phyloP scores from a whole-genome alignment of 257 asterid species.

The Solanum paucissectum region DNA sequence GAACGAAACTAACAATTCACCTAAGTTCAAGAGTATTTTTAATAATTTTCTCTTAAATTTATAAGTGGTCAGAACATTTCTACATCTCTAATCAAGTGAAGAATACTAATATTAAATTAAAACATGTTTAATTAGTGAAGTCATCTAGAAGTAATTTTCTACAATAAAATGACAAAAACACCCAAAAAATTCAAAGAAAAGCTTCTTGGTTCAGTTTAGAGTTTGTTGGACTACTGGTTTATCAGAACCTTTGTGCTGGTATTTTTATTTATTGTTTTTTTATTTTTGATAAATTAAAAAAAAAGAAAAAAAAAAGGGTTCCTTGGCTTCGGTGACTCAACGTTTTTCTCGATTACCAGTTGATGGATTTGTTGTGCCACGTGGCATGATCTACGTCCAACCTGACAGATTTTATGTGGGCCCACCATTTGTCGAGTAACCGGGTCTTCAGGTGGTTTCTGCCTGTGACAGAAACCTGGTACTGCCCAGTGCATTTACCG shows the following conservation, averaged over 20 bases:
- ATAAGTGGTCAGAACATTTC: background rate
- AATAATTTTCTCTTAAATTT: no score
- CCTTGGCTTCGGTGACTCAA: slow-evolving; percentile 58
- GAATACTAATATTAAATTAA: background rate
- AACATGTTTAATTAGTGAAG: background rate
- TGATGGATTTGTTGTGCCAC: slow-evolving; percentile 46
- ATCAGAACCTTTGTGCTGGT: background rate
- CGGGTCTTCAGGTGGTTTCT: slow-evolving; percentile 71
- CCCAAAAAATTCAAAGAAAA: slow-evolving; percentile 15
- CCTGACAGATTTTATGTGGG: slow-evolving; percentile 14
- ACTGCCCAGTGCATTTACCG: slow-evolving; percentile 49
- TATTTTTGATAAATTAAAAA: background rate
- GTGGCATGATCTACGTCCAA: slow-evolving; percentile 39
- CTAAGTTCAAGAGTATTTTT: no score
- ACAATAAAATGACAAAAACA: background rate
- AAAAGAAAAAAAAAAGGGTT: background rate
- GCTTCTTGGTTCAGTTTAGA: slow-evolving; percentile 5
- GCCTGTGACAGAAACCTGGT: slow-evolving; percentile 26
- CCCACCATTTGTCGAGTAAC: slow-evolving; percentile 23
- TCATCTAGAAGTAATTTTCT: background rate
- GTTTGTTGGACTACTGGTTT: background rate
- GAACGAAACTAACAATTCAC: no score
- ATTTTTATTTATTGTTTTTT: background rate
- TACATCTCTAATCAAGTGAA: background rate
- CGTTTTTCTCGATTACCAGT: slow-evolving; percentile 74